Conservation (phyloP, 495 filamentous ascomycete genomes). For the Ascodesmis nigricans region DNA sequence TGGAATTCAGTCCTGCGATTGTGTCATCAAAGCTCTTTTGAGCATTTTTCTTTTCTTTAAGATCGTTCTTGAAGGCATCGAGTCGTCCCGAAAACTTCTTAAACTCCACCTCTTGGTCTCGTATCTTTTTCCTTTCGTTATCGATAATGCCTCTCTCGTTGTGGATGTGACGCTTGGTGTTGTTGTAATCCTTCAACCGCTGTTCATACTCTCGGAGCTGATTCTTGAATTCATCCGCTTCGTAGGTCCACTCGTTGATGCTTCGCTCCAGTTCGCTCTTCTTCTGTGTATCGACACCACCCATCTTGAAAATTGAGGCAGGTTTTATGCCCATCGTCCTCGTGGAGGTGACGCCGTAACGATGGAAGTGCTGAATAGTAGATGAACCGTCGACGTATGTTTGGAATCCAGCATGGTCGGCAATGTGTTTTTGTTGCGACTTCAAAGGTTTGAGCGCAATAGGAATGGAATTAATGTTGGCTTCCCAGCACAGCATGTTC, state of each 20-base stretch:
- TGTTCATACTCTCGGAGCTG: constrained; percentile 10
- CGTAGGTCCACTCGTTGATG: constrained; percentile 21
- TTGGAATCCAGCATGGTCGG: too few species aligned
- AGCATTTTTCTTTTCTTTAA: constrained; percentile 7
- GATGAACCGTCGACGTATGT: too few species aligned
- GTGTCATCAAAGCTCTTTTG: constrained; percentile 12
- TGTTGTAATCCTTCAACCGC: neutral
- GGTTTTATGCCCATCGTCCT: constrained; percentile 4
- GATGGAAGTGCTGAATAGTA: too few species aligned
- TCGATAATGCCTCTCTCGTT: constrained; percentile 17
- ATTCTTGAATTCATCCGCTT: constrained; percentile 24
- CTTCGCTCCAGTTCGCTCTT: constrained; percentile 23
- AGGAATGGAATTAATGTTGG: constrained; percentile 38
- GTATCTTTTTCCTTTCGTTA: constrained; percentile 13
- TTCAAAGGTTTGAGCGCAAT: constrained; percentile 39
- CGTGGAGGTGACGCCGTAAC: constrained; percentile 13
- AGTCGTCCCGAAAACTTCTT: too few species aligned
- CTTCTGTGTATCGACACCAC: constrained; percentile 19
- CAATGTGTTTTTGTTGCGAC: constrained; percentile 32
- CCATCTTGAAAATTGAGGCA: constrained; percentile 15
- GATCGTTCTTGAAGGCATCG: constrained; percentile 19
- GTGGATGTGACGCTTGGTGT: constrained; percentile 7
- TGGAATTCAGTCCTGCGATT: constrained; percentile 25
- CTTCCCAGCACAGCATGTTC: constrained; percentile 59
- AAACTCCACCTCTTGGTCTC: constrained; percentile 5